Evolutionary conservation across 495 filamentous ascomycete genomes (phyloP), one percentile per base, ranked within the genome.

Genomic region (Aspergillus egyptiacus): DNA sequence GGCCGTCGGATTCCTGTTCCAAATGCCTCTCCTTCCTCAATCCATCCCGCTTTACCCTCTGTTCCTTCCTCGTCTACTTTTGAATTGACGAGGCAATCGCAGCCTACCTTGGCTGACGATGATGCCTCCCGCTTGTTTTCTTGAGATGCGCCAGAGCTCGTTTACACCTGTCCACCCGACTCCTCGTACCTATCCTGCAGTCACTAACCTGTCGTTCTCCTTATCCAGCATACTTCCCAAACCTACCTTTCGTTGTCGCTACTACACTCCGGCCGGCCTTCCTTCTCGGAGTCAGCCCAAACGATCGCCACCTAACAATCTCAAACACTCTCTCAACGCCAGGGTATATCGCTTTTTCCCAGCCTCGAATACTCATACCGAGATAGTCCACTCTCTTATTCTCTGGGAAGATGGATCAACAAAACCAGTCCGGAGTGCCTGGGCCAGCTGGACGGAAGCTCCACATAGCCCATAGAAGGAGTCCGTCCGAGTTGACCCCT

Each of bases 391-490:
- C 53, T 54, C 38, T 31, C 38, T 50, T 49, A 43, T 57, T 51
- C 53, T 61, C 60, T 50, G 48, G 53, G 43, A 71, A 61, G 46
- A 95, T 95, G 89, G 90, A 95, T 71, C 87, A 89, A 70, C 81
- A 86, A 66, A 81, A 82, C 60, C 85, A 85, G 55, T 70, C 81
- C 59, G 86, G 83, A 61, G 82, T 85, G 41, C 81, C 84, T 66
- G 90, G 89, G 53, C 87, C 91, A 52, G 71, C 83, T 50, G 90
- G 90, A 57, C 90, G 93, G 61, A 85, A 90, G 66, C 81, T 97
- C 57, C 91, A 97, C 72, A 96, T 98, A 65, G 93, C 94, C 61
- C 93, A 98, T 71, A 84, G 93, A 62, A 81, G 93, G 68, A 97
- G 90, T 71, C 93, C 93, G 38, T 97, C 94, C 53, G 94, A 97